Base-by-base conservation (phyloP, 208 protist genomes). In the Jaenimonas drosophilae region DNA sequence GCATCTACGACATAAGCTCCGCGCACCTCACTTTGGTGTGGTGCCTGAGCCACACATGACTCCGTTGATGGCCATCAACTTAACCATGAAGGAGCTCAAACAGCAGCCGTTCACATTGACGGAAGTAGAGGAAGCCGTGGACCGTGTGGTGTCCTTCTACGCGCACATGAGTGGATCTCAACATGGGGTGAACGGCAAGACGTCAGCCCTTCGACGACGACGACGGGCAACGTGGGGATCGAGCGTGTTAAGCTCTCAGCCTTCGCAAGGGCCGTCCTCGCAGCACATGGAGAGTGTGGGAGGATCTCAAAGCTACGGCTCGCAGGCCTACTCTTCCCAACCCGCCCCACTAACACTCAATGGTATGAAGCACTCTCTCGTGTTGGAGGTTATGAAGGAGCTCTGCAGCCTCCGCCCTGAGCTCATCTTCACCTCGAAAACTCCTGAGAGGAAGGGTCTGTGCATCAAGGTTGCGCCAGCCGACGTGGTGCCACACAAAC, bases 21-120 rank as follows among this genome's bases (percentile, higher is more conserved):
- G 32, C n/a, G 4, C 17, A 26, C 27, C 64, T 2, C 44, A 64
- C 40, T 64, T 33, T 28, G 56, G 63, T 21, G 56, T 76, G 32
- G 68, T 82, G 2, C 40, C 64, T 4, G 78, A 88, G 38, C 78
- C 63, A 1, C 26, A 71, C 54, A 59, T 80, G 27, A 71, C 72
- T 1, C 70, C 73, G 28, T 63, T 88, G 16, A 49, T 31, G 17
- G 66, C 62, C 4, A 26, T 88, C 14, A 83, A 88, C 37, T 61
- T 74, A 30, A 45, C 80, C 34, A 72, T 88, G 57, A 24, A 36
- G 1, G 58, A 81, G 31, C 49, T 88, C 16, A 17, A 45, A 6
- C 55, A 60, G 42, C 50, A 19, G 0, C 23, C 37, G 17, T 53
- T 82, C 5, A 49, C 59, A 0, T 0, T 12, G 1, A 50, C 20